These are phyloP conservation scores for Verruconis gallopava DNA, from an alignment of 2,329 filamentous ascomycete genomes.

Conservation along the genomic window DNA sequence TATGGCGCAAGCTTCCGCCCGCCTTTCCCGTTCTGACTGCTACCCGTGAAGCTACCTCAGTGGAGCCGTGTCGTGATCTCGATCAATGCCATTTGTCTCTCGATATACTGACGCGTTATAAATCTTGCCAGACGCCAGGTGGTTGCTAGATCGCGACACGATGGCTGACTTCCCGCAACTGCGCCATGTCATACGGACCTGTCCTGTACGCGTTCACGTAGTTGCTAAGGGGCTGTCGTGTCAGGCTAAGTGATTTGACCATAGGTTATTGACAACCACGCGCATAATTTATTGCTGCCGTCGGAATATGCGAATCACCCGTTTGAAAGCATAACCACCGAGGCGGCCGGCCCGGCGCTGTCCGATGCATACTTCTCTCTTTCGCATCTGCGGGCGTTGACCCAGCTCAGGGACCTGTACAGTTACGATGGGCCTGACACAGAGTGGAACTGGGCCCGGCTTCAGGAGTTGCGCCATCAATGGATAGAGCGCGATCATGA, in stretches of 20 bases:
- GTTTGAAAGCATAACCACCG: constrained; percentile 54
- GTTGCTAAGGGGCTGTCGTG: too few relatives aligned
- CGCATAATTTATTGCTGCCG: constrained; percentile 52
- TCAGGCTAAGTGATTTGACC: too few relatives aligned
- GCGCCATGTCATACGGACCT: neutral
- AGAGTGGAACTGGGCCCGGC: constrained; percentile 45
- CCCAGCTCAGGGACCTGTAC: constrained; percentile 53
- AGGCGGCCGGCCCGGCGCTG: constrained; percentile 58
- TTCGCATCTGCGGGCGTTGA: constrained; percentile 55
- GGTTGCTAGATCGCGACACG: neutral
- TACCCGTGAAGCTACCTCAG: too few relatives aligned
- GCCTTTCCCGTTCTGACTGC: too few relatives aligned
- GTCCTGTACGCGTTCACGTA: constrained; percentile 3
- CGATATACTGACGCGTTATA: too few relatives aligned
- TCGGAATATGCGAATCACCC: constrained; percentile 36
- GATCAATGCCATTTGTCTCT: too few relatives aligned
- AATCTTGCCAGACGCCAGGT: too few relatives aligned
- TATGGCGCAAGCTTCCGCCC: too few relatives aligned
- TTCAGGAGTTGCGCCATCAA: constrained; percentile 24
- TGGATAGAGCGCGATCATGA: constrained; percentile 35
- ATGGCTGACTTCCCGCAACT: constrained; percentile 6
- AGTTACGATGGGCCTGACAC: constrained; percentile 37
- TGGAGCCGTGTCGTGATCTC: too few relatives aligned
- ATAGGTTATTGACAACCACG: constrained; percentile 57
- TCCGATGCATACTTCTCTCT: constrained; percentile 48